Base-by-base conservation (phyloP, 1,284 basidiomycete genomes). In the Phellopilus nigrolimitatus region DNA sequence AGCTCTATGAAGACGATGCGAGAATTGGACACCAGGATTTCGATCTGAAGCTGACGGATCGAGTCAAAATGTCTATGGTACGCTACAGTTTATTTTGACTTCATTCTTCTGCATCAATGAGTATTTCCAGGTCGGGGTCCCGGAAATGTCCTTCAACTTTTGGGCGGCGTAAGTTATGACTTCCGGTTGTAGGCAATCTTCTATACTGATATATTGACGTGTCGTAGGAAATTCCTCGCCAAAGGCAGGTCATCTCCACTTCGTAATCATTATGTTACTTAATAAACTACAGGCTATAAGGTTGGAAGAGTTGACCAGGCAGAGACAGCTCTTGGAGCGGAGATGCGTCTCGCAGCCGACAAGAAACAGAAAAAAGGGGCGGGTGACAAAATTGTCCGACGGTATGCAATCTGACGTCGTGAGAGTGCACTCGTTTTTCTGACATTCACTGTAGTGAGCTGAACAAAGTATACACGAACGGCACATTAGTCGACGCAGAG, bases 1-100 rank as follows among this genome's bases (percentile, higher is more conserved):
- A 95, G 79, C 70, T 97, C n/a, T 97, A 97, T 61, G 94, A 97
- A 68, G 89, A 95, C 56, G 94, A 97, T 66, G 95, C 94, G 0
- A 76, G 85, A 36, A 80, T 91, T 53, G 94, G 94, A 0, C 91
- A 97, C 64, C 85, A 84, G 59, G 84, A 95, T 54, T 97, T 97
- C 63, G 94, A 97, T 61, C 69, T 97, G 53, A 97, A 97, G 65
- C 74, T 95, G 33, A 95, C 92, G 1, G 80, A 84, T 42, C 74
- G 91, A 51, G 95, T 97, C 51, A 99, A 98, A 70, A 99, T 99
- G 97, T 95, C 89, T 56, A 97, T 97, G 94, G 92, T 89, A 37
- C 56, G 75, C 56, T 21, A 9, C 5, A 39, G 19, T 43, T 30
- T 30, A 12, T 17, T 54, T n/a, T 22, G 30, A 6, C 8, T n/a